These are phyloP conservation scores for Nannochloropsis granulata DNA, from an alignment of 108 stramenopile genomes.

Conservation along the genomic window DNA sequence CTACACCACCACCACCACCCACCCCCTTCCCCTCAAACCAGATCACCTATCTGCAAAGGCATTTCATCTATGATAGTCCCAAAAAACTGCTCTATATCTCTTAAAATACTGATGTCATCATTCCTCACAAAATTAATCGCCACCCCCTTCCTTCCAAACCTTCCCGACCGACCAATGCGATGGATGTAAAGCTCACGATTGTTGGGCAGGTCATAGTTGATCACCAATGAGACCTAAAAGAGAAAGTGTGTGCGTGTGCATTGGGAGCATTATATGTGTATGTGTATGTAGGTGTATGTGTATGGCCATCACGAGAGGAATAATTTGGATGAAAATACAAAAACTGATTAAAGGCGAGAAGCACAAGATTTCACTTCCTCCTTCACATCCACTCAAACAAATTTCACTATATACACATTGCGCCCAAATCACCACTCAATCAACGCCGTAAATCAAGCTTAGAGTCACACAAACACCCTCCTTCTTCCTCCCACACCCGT, in stretches of 20 bases:
- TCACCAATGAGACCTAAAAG: slow-evolving; percentile 83
- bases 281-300: too few relatives aligned
- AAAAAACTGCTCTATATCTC: slow-evolving; percentile 94
- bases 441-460: too few relatives aligned
- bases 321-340: too few relatives aligned
- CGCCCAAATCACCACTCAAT: too few relatives aligned
- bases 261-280: background rate
- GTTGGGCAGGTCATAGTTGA: slow-evolving; percentile 89
- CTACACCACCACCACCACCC: background rate
- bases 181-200: slow-evolving; percentile 92
- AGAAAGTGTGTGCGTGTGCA: background rate
- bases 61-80: slow-evolving; percentile 90
- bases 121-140: slow-evolving; percentile 96
- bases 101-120: slow-evolving; percentile 69
- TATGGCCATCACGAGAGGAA: too few relatives aligned
- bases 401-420: too few relatives aligned
- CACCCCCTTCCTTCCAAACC: slow-evolving; percentile 96
- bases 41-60: slow-evolving; percentile 80
- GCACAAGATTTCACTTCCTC: too few relatives aligned
- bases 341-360: too few relatives aligned
- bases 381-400: too few relatives aligned
- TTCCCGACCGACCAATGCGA: slow-evolving; percentile 86
- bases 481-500: too few relatives aligned
- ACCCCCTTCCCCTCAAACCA: slow-evolving; percentile 37
- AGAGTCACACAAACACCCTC: too few relatives aligned